Evolutionary conservation across 306 rosid genomes (phyloP), one percentile per base, ranked within the genome.

Genomic region (Rubus parviflorus): DNA sequence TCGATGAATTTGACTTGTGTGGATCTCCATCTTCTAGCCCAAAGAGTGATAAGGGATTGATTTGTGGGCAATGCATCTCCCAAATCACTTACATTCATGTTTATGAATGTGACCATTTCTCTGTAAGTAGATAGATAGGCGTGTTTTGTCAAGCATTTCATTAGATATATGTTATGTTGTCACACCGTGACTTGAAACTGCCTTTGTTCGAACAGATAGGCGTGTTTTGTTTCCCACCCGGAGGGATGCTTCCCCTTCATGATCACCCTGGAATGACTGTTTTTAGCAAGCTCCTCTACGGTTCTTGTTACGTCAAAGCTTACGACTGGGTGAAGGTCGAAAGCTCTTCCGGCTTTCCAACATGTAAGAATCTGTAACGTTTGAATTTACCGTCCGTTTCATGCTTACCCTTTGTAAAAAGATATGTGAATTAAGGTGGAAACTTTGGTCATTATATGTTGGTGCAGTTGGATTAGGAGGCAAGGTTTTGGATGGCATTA

Each of bases 221-320:
- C 0, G 83, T 89, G 81, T 91, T 91, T 77, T 89, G 93, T 77
- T 38, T 91, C 42, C 93, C 92, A 1, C 81, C 85, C 7, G 90
- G 93, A 6, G 86, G 45, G 37, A 69, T 38, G 15, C 56, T 91
- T 78, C 96, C 96, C 13, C 91, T 91, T 52, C 96, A 91, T 20
- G 90, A 91, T 78, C 96, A 87, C 80, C 93, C 90, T 0, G 85
- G 77, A 74, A 91, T 91, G 96, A 89, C 96, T n/a, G 93, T 91
- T 74, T 79, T 91, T 2, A 85, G 86, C 82, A 91, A 91, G 74
- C 68, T 91, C 51, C 85, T 91, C 4, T 83, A 83, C 25, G 94
- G 97, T 19, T 81, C 90, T 7, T 49, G 85, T 16, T 25, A 86
- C 66, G 73, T 81, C 69, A 86, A 86, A 80, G 85, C 97, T 23